Evolutionary conservation across 805 yeast genomes (phyloP), one percentile per base, ranked within the genome.

Genomic region (Saturnispora sekii): DNA sequence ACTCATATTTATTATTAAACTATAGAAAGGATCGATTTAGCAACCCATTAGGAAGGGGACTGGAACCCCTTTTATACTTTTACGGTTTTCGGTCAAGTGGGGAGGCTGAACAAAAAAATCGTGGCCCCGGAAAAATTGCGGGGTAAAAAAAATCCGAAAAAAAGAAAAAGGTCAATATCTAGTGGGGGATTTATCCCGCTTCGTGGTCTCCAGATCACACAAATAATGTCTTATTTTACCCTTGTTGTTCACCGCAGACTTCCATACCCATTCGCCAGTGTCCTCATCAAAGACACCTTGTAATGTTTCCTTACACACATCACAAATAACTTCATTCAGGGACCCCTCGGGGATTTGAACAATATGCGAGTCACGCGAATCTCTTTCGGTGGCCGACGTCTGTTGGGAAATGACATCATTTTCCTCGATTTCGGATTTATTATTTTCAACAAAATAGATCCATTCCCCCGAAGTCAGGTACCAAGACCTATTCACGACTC

Each of bases 221-320:
- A 77, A 69, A 35, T 79, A 79, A 62, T 84, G 93, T 57, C 75
- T 79, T 21, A 76, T 69, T 39, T 50, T 55, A 10, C 62, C 61
- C 42, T 70, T 66, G 1, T 66, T 67, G 42, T 67, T 69, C 11
- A 79, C 67, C 2, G 87, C 81, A 56, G 81, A 79, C 49, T 67
- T 71, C 88, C 89, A 84, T 16, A 84, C 74, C 94, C 94, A 84
- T 52, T 82, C 89, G 46, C 88, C 90, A 2, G 73, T 62, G 38
- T 78, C 82, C 53, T 83, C 90, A 52, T 77, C 79, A 69, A 81
- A 84, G 6, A 72, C 72, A n/a, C 81, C 81, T 38, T 68, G 65
- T 28, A 81, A 67, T 10, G 65, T 68, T 48, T 85, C 94, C 54
- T 75, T 76, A 61, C 94, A 84, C 29, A 84, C 74, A 1, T 83